phyloP scores from a whole-genome alignment of 2,329 filamentous ascomycete genomes.

The Colletotrichum sp. region DNA sequence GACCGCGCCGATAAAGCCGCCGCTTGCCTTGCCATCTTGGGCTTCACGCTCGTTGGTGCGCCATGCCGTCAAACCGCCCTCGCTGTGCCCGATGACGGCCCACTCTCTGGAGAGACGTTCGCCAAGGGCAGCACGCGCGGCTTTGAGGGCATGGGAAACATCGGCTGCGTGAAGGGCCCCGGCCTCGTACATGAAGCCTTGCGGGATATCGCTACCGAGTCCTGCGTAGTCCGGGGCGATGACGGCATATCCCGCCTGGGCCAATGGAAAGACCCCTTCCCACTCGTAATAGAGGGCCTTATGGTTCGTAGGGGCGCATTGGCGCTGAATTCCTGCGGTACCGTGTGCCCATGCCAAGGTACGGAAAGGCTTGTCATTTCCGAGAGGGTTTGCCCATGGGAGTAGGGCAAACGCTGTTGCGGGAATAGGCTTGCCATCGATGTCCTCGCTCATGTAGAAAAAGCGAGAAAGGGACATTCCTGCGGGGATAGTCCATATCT shows the following conservation, averaged over 20 bases:
- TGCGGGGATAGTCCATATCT: constrained; percentile 15
- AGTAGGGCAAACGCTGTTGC: constrained; percentile 20
- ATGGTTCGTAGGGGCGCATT: constrained; percentile 28
- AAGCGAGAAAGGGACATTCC: constrained; percentile 2
- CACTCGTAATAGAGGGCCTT: constrained; percentile 26
- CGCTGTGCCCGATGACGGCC: constrained; percentile 27
- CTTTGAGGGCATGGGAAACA: constrained; percentile 17
- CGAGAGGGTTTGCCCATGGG: constrained; percentile 5
- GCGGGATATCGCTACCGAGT: constrained; percentile 21
- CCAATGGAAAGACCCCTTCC: constrained; percentile 23
- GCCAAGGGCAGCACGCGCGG: constrained; percentile 20
- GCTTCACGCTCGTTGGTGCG: constrained; percentile 27
- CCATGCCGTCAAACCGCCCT: constrained; percentile 29
- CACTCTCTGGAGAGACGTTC: constrained; percentile 22
- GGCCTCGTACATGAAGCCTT: constrained; percentile 25
- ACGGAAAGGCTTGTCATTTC: neutral
- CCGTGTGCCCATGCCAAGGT: constrained; percentile 29
- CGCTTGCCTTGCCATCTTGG: constrained; percentile 4
- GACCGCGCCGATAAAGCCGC: constrained; percentile 17
- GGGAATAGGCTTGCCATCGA: neutral
- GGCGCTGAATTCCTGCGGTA: constrained; percentile 23
- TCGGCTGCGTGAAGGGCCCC: constrained; percentile 25
- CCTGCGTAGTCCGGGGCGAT: constrained; percentile 15
- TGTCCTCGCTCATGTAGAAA: constrained; percentile 20
- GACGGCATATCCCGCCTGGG: constrained; percentile 7